Percentiles rank a stretch among this genome's conserved stretches.
Conservation (phyloP, 805 yeast genomes). For the Candida tammaniensis region DNA sequence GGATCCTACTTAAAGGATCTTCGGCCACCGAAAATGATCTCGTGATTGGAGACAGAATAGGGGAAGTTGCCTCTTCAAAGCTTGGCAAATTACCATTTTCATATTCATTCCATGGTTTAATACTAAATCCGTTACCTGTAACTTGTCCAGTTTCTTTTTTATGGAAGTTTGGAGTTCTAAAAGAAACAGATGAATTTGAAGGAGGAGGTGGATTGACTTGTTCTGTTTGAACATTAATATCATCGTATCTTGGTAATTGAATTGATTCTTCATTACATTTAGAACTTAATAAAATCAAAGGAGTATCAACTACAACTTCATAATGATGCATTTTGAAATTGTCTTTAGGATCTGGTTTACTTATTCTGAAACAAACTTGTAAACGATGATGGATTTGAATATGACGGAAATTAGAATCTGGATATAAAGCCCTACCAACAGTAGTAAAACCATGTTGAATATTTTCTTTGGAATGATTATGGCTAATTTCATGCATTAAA, state of each 20-base stretch:
- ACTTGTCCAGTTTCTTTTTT: constrained; percentile 13
- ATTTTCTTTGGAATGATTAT: constrained; percentile 20
- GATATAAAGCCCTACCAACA: constrained; percentile 45
- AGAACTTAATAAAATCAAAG: constrained; percentile 48
- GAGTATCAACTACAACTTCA: constrained; percentile 79
- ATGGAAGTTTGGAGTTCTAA: constrained; percentile 37
- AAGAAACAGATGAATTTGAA: constrained; percentile 19
- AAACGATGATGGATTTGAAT: constrained; percentile 64
- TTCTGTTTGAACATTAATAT: constrained; percentile 17
- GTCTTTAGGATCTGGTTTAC: constrained; percentile 53
- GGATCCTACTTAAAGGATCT: constrained; percentile 35
- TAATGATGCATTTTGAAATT: constrained; percentile 60
- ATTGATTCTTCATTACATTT: constrained; percentile 39
- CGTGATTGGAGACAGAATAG: constrained; percentile 34
- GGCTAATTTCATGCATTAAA: constrained; percentile 27
- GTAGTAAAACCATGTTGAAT: constrained; percentile 35
- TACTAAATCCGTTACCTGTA: constrained; percentile 27
- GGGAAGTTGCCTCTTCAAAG: constrained; percentile 65
- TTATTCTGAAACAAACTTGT: constrained; percentile 67
- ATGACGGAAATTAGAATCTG: constrained; percentile 64
- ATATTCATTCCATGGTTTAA: constrained; percentile 23
- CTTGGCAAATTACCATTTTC: constrained; percentile 47
- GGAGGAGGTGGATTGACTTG: background rate
- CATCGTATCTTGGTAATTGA: constrained; percentile 41
- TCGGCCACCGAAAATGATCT: constrained; percentile 37